Conservation (phyloP, 176 grass and related monocot species). For the Oryza coarctata region DNA sequence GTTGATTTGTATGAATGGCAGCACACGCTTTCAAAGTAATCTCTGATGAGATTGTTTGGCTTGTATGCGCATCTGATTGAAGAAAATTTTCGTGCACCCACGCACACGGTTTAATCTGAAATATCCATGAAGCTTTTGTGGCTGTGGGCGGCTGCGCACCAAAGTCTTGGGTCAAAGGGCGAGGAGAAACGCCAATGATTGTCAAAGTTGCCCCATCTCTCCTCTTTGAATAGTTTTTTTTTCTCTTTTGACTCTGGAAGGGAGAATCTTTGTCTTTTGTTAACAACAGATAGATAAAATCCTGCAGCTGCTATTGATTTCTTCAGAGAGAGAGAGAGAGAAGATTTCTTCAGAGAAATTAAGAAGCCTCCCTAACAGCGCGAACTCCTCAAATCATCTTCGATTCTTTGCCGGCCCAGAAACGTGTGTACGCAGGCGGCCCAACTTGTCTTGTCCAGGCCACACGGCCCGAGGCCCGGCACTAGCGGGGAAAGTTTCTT, state of each 20-base stretch:
- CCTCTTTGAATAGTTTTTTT: not conserved
- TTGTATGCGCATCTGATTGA: not conserved
- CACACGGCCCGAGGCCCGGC: too few relatives aligned
- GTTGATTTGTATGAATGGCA: not conserved
- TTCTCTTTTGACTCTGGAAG: not conserved
- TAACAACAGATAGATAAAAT: not conserved
- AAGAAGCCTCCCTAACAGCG: not conserved
- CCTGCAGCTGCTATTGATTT: not conserved
- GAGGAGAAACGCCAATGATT: too few relatives aligned
- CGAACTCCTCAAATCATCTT: too few relatives aligned
- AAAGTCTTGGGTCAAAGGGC: not conserved
- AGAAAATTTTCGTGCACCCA: not conserved
- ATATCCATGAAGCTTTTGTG: not conserved
- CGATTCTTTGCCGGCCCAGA: not conserved
- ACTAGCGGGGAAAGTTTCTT: not conserved
- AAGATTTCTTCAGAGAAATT: too few relatives aligned
- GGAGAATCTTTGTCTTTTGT: not conserved
- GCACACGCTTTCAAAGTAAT: not conserved
- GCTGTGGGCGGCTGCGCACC: not conserved
- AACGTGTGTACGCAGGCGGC: not conserved
- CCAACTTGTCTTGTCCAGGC: not conserved
- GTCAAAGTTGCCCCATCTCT: not conserved
- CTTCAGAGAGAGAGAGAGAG: not conserved
- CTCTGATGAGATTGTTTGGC: not conserved
- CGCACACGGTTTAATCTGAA: not conserved